phyloP scores from a whole-genome alignment of 768 basidiomycete genomes.

The Hortiboletus campestris region DNA sequence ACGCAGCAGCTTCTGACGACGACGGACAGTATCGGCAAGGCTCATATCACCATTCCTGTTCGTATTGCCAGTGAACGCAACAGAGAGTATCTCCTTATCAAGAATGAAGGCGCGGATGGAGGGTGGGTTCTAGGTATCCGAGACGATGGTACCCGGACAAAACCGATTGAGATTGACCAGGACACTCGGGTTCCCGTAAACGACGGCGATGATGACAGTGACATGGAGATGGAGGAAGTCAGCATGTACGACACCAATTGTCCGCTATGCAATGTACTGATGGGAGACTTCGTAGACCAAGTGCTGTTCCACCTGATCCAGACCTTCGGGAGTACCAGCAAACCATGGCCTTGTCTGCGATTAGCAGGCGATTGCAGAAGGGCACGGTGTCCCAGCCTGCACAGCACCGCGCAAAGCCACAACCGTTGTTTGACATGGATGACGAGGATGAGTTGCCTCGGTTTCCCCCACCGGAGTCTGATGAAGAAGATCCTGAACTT shows the following conservation, averaged over 20 bases:
- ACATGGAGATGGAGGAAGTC: conserved; percentile 82
- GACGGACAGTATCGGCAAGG: conserved; percentile 89
- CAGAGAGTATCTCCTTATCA: conserved; percentile 90
- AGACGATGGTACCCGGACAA: conserved; percentile 78
- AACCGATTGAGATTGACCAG: conserved; percentile 84
- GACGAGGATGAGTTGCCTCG: conserved; percentile 42
- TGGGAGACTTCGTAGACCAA: conserved; percentile 27
- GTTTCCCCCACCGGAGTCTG: conserved; percentile 24
- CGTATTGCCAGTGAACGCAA: conserved; percentile 95
- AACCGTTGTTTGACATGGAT: conserved; percentile 54
- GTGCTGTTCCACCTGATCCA: conserved; percentile 42
- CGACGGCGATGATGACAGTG: conserved; percentile 46
- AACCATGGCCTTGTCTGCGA: conserved; percentile 58
- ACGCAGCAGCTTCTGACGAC: conserved; percentile 92
- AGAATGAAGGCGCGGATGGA: conserved; percentile 82
- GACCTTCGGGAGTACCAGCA: conserved; percentile 65
- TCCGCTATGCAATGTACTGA: conserved; percentile 7
- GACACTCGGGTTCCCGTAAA: conserved; percentile 41
- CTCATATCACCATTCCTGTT: conserved; percentile 85
- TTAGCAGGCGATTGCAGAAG: conserved; percentile 47
- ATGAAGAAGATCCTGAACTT: conserved; percentile 55
- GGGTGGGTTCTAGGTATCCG: conserved; percentile 95
- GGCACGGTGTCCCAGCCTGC: conserved; percentile 27
- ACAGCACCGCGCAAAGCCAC: conserved; percentile 36
- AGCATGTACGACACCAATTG: conserved; percentile 48